Percentiles rank a stretch among this genome's conserved stretches.
These are phyloP conservation scores for Euphorbia peplus DNA, from an alignment of 345 rosid species.

Conservation along the genomic window DNA sequence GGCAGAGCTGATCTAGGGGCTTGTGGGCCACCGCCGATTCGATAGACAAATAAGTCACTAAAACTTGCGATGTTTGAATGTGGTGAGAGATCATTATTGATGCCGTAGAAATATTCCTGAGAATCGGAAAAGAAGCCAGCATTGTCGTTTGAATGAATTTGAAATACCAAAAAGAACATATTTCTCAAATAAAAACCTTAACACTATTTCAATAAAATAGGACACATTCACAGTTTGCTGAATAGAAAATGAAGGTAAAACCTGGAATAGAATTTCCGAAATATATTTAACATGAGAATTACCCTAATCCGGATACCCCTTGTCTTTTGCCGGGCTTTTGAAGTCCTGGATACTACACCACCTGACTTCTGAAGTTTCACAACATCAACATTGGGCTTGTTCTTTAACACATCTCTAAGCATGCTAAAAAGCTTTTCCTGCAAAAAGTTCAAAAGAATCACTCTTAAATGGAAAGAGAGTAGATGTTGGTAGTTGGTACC, in stretches of 20 bases:
- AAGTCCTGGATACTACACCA: slow-evolving; percentile 76
- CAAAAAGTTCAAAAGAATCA: slow-evolving; percentile 10
- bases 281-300: slow-evolving; percentile 13
- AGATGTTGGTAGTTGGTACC: background rate
- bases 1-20: slow-evolving; percentile 86
- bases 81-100: slow-evolving; percentile 72
- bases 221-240: background rate
- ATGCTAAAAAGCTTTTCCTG: slow-evolving; percentile 96
- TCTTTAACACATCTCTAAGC: slow-evolving; percentile 68
- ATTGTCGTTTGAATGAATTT: background rate
- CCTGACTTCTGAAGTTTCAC: slow-evolving; percentile 92
- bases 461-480: background rate
- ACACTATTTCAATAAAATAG: no score
- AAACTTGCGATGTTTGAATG: slow-evolving; percentile 64
- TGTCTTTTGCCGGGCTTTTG: slow-evolving; percentile 55
- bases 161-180: no score
- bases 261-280: background rate
- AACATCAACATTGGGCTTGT: slow-evolving; percentile 68
- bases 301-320: slow-evolving; percentile 73
- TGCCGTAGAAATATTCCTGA: slow-evolving; percentile 90
- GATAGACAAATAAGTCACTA: slow-evolving; percentile 59
- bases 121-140: slow-evolving; percentile 9
- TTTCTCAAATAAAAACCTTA: no score
- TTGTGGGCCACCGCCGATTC: slow-evolving; percentile 85
- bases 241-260: background rate